Evolutionary conservation across 352 stramenopile species (phyloP), one percentile per base, ranked within the genome.

Genomic region (Phytophthora nicotianae): DNA sequence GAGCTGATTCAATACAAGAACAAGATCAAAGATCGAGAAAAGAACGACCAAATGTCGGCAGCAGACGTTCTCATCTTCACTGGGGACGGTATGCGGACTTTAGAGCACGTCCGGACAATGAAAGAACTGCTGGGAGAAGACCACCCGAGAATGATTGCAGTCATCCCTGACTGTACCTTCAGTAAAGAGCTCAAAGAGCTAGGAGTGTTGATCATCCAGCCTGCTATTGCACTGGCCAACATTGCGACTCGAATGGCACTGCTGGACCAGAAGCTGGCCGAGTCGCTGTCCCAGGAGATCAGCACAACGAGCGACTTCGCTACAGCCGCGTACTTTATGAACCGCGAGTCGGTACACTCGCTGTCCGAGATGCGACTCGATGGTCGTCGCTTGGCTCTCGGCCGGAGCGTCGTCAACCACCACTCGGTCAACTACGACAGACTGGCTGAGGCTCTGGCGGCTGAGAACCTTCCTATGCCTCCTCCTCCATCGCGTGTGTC

Each of bases 1-100:
- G 76, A 89, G 16, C 65, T 88, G 17, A 89, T 87, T 48, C 75
- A 76, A 55, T 89, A 76, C 65, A 86, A 84, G 65, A 86, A 89
- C 69, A 86, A 87, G 23, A 55, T 86, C 5, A 67, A 67, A 16
- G 69, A 87, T 14, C 48, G 55, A 7, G 52, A 58, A 23, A 23
- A 70, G 16, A 43, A 79, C 14, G 24, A 83, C 23, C 58, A 68
- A 14, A 74, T 87, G 68, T 59, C 74, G 4, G 50, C 70, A 5
- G 81, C 79, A 1, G 81, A 90, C 46, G 79, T 85, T 19, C 47
- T 90, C 14, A 73, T 90, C 11, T 89, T 90, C 51, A 88, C 79
- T 47, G 81, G 79, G 16, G 75, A 88, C 14, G 64, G 67, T 1
- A 40, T 58, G 37, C 74, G 78, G 1, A 74, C 76, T 5, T 37